Conservation (phyloP, 768 basidiomycete species). For the Suillus weaverae region DNA sequence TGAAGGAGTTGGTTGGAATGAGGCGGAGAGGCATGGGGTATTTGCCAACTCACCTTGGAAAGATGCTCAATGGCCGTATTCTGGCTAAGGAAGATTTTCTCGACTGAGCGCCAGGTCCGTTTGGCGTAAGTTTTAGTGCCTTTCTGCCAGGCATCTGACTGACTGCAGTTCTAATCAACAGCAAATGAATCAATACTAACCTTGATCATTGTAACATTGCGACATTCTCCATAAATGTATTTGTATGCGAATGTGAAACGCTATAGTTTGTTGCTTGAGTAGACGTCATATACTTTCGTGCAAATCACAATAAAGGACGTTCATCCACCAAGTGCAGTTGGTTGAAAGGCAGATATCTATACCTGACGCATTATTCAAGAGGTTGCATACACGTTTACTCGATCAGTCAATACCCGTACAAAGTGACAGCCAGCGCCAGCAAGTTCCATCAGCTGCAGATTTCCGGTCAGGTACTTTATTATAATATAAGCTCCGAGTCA, state of each 20-base stretch:
- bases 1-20: slow-evolving; percentile 36
- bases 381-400: slow-evolving; percentile 21
- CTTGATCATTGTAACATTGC: background rate
- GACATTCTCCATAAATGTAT: background rate
- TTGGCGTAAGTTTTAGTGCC: too few species aligned
- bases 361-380: slow-evolving; percentile 17
- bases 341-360: background rate
- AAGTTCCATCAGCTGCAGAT: slow-evolving; percentile 82
- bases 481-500: background rate
- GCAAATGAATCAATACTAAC: background rate
- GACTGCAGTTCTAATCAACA: background rate
- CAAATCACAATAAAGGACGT: too few species aligned
- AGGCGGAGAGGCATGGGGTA: slow-evolving; percentile 42
- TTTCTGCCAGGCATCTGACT: background rate
- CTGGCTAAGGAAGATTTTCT: slow-evolving; percentile 29
- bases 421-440: slow-evolving; percentile 92
- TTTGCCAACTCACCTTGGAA: slow-evolving; percentile 41
- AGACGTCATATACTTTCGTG: too few species aligned
- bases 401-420: slow-evolving; percentile 80
- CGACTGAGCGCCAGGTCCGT: background rate
- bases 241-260: background rate
- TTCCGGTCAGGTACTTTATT: slow-evolving; percentile 3
- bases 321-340: too few species aligned
- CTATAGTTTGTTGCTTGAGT: too few species aligned
- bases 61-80: slow-evolving; percentile 32